These are phyloP conservation scores for Colletotrichum noveboracense DNA, from an alignment of 2,329 filamentous ascomycete species.

Conservation along the genomic window DNA sequence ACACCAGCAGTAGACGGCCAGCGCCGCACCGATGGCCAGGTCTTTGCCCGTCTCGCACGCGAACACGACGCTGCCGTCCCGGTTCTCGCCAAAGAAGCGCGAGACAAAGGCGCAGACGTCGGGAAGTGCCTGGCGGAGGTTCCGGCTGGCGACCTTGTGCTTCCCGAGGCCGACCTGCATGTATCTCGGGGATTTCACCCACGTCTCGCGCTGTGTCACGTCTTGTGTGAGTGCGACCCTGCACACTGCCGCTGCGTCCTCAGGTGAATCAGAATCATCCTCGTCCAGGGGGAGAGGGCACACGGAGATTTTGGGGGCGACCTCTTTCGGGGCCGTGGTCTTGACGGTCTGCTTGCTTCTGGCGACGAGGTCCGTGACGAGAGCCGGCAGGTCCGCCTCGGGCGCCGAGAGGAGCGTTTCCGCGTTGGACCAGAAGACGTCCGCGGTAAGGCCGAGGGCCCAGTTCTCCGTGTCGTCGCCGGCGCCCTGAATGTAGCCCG, in stretches of 20 bases:
- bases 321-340: conserved; percentile 25
- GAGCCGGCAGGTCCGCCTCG: conserved; percentile 66
- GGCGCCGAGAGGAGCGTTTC: conserved; percentile 63
- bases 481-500: conserved; percentile 85
- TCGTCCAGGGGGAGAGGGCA: conserved; percentile 34
- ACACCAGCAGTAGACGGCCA: conserved; percentile 78
- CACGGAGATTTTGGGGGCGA: conserved; percentile 43
- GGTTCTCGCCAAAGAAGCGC: conserved; percentile 34
- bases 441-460: conserved; percentile 80
- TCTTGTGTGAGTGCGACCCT: conserved; percentile 48
- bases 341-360: conserved; percentile 20
- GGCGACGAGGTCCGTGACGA: conserved; percentile 53
- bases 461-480: conserved; percentile 96
- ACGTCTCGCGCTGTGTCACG: conserved; percentile 48
- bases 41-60: conserved; percentile 82
- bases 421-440: conserved; percentile 78
- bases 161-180: conserved; percentile 68
- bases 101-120: conserved; percentile 64
- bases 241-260: conserved; percentile 31
- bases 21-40: conserved; percentile 76
- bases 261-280: neutral
- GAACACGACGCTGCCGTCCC: conserved; percentile 51
- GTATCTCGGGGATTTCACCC: conserved; percentile 43
- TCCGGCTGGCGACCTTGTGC: conserved; percentile 81
- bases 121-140: conserved; percentile 74